Base-by-base conservation (phyloP, 2,329 filamentous ascomycete genomes). In the Beauveria bassiana region DNA sequence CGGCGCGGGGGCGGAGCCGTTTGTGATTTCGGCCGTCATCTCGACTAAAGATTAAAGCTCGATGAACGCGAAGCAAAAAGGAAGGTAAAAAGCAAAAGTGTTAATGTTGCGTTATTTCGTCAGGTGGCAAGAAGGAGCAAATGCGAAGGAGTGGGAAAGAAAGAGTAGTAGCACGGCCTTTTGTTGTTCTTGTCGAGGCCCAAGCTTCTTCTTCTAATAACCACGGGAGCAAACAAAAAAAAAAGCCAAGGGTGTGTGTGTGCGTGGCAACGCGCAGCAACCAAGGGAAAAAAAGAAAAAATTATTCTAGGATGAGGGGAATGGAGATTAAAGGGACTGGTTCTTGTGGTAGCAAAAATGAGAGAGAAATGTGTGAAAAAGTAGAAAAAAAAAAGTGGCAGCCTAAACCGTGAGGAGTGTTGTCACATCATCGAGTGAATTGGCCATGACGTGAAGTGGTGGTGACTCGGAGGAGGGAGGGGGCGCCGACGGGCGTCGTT, bases 21-120 rank as follows among this genome's bases (percentile, higher is more conserved):
- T 73, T 49, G 61, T 61, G 61, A 65, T 57, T 49, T 54, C 54
- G 34, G 61, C 52, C 46, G 63, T 65, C 53, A 61, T 63, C n/a
- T 18, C 38, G 24, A 46, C n/a, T 22, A 45, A 42, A 5, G 14
- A 18, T 10, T 22, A 34, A 34, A 31, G 4, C 31, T 53, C 7
- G 34, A 18, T n/a, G 1, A 8, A 2, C 20, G 20, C 20, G 20
- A 22, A 52, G 24, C n/a, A 43, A n/a, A 10, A 9, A 43, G 18
- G 9, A 20, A 3, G 7, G 40, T 43, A 2, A 43, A 43, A 43
- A 43, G 42, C 9, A n/a, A 43, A 43, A 22, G n/a, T 43, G n/a
- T 43, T n/a, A 43, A 20, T 43, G 16, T 18, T 43, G n/a, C 42
- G 42, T 43, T 43, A 12, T 43, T 20, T 43, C 42, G 16, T 43